Percentiles rank a stretch among this genome's conserved stretches.
phyloP scores from a whole-genome alignment of 176 grass and related monocot species.

The Avena insularis region DNA sequence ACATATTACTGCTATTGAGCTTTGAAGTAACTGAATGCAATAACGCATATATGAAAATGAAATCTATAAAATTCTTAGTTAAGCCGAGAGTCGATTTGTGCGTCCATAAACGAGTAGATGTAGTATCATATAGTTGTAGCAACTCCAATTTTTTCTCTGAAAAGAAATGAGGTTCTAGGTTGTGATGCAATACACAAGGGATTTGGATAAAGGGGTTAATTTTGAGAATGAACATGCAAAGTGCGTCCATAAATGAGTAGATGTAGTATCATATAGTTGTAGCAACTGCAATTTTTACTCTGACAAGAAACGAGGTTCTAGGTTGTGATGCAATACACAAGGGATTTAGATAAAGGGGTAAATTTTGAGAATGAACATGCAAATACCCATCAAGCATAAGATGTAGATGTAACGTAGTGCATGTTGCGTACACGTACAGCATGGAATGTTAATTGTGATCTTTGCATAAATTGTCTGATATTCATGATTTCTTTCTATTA shows the following conservation, averaged over 20 bases:
- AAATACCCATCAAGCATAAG: neutral
- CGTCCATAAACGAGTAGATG: neutral
- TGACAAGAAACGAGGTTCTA: neutral
- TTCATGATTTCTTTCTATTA: constrained; percentile 33
- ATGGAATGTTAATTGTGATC: neutral
- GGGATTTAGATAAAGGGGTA: neutral
- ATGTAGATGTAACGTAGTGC: neutral
- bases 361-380: neutral
- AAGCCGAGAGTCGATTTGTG: neutral
- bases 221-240: neutral
- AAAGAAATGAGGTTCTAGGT: neutral
- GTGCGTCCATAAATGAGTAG: neutral
- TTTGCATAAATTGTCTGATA: constrained; percentile 9
- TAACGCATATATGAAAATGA: constrained; percentile 2
- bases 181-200: neutral
- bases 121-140: neutral
- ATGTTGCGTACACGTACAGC: neutral
- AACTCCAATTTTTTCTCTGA: neutral
- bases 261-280: neutral
- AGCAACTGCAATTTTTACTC: neutral
- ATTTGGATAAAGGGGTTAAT: neutral
- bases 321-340: neutral
- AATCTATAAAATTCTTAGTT: neutral
- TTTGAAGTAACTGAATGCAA: neutral
- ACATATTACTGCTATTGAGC: neutral